Evolutionary conservation across 2,329 filamentous ascomycete genomes (phyloP).

Genomic region (Karstenula rhodostoma): DNA sequence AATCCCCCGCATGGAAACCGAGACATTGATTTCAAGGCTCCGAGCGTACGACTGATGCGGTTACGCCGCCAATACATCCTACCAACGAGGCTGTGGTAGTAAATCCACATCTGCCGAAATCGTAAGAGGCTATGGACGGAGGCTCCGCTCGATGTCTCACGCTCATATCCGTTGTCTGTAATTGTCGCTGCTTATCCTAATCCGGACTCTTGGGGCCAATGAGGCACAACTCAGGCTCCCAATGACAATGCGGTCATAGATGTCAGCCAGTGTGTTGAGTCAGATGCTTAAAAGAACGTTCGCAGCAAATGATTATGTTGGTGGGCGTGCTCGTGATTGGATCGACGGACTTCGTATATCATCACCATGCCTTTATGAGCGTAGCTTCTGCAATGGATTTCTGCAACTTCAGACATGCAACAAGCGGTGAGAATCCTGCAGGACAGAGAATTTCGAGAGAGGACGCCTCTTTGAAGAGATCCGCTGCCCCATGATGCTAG

Average conservation of each 20-base stretch:
- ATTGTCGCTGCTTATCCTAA: conserved; percentile 8
- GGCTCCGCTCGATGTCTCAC: conserved; percentile 10
- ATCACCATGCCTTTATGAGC: not conserved
- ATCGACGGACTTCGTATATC: too few relatives aligned
- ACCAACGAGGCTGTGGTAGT: conserved; percentile 12
- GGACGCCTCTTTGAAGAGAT: conserved; percentile 1
- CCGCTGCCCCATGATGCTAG: not conserved
- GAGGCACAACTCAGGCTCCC: not conserved
- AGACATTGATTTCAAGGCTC: conserved; percentile 5
- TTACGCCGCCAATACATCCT: not conserved
- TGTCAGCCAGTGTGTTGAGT: conserved; percentile 1
- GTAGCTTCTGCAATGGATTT: not conserved
- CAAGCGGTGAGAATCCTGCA: conserved; percentile 10
- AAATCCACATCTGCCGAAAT: not conserved
- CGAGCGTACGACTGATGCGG: not conserved
- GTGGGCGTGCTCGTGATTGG: conserved; percentile 10
- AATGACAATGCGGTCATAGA: not conserved
- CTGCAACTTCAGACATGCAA: conserved; percentile 1
- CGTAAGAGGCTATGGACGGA: not conserved
- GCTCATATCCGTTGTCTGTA: conserved; percentile 5
- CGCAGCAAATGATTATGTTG: not conserved
- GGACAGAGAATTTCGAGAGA: not conserved
- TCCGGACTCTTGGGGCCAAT: not conserved
- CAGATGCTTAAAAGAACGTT: conserved; percentile 7
- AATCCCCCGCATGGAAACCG: conserved; percentile 9